Evolutionary conservation across 306 rosid genomes (phyloP), one percentile per base, ranked within the genome.

Genomic region (Canavalia gladiata): DNA sequence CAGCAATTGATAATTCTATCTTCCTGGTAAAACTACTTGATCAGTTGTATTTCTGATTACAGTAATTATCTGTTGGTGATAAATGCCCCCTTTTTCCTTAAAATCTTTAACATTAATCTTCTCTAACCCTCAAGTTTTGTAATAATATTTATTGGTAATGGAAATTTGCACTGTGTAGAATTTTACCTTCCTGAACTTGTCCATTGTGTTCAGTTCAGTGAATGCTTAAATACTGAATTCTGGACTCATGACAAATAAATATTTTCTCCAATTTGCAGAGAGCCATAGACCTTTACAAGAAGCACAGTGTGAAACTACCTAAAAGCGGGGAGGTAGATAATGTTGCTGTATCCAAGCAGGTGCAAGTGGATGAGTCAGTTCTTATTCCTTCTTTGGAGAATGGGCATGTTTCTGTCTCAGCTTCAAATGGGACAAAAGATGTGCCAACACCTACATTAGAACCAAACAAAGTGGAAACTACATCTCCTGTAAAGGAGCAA

Each of bases 231-330:
- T 83, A 67, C 41, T 60, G 70, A 70, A 25, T 82, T 58, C 46
- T 79, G 41, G 76, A 79, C 41, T 76, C 29, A n/a, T 76, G 56
- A 76, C 50, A 78, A 59, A 49, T 70, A 83, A 59, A 72, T 58
- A 39, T 70, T 68, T 72, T 82, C 75, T 65, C 43, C 84, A 64
- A 39, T 70, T 77, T 85, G 88, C 94, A 96, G 99, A 90, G 89
- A 68, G 97, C 97, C 41, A 84, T 93, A 74, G 87, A 88, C 81
- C 86, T 92, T 72, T 96, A 96, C 91, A 88, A 90, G 87, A 93
- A 87, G 89, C 97, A 93, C 83, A 84, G 79, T 67, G 81, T 84
- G 87, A 89, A 90, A 72, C 71, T 87, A 11, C 85, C 84, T 68
- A 82, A 80, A 10, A 83, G 71, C 76, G 89, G 81, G 59, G 85